Evolutionary conservation across 495 filamentous ascomycete species (phyloP), one percentile per base, ranked within the genome.

Genomic region (Aspergillus biplanus): DNA sequence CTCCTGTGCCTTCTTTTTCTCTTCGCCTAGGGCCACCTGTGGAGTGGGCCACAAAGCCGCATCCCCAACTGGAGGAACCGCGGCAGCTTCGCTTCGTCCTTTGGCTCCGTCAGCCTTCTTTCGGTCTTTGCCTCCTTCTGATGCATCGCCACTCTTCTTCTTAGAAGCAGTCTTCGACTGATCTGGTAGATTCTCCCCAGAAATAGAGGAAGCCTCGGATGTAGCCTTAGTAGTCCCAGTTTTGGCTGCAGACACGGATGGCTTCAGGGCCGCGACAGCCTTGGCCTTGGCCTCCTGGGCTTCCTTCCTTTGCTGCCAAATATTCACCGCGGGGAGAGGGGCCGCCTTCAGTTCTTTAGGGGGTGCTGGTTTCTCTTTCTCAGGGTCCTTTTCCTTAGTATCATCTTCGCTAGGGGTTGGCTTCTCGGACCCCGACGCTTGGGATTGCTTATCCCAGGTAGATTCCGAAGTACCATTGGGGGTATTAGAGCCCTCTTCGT

Each of bases 21-120:
- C 89, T 62, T 89, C 86, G 44, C 87, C 87, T 35, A 90, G 82
- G 4, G 90, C 91, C 49, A 83, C 88, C 59, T 97, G 89, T 1
- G 92, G 93, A 8, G 95, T 97, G 18, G 95, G 95, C 95, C 95
- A 99, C 33, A 87, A 87, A 33, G 84, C 80, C 44, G 89, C 81
- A 75, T 96, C 92, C 56, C 85, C 90, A 39, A 90, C 89, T 5
- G 82, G 80, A 52, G 83, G 80, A 47, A 87, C 80, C 15, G 71
- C 61, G 31, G 75, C 62, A 76, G 74, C 72, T 61, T 83, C 83
- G 21, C 83, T 80, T 12, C 76, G 78, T 31, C 59, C 69, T 65
- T 75, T 78, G 47, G 68, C 72, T 48, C 71, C 73, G 48, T 80
- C 79, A 44, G 65, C 58, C 74, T 79, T 79, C 70, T 80, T 82